Conservation (phyloP, 2,329 filamentous ascomycete genomes). For the Tolypocladium ovalisporum region DNA sequence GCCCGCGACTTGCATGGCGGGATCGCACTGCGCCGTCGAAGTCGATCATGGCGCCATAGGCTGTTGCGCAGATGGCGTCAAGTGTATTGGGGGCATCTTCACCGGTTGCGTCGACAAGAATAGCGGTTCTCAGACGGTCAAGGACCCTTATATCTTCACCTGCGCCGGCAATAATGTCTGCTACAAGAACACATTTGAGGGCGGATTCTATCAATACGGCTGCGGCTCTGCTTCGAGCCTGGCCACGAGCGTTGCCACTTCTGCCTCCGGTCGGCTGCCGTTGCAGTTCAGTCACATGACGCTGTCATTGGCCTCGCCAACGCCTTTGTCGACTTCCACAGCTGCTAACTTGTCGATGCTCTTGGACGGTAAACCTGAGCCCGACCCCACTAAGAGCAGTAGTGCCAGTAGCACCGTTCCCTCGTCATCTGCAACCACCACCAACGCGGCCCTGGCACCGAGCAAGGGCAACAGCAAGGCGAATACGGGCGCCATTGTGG, state of each 20-base stretch:
- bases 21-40: constrained; percentile 48
- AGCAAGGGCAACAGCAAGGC: constrained; percentile 17
- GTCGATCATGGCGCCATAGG: constrained; percentile 36
- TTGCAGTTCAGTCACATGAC: constrained; percentile 26
- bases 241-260: constrained; percentile 36
- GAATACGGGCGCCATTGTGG: constrained; percentile 39
- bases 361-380: neutral
- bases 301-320: constrained; percentile 29
- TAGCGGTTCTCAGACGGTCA: constrained; percentile 35
- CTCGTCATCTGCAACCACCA: constrained; percentile 7
- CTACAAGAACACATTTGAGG: constrained; percentile 43
- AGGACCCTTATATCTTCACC: constrained; percentile 46
- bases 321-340: constrained; percentile 28
- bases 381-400: neutral
- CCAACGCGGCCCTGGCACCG: constrained; percentile 14
- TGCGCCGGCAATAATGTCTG: constrained; percentile 41
- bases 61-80: constrained; percentile 40
- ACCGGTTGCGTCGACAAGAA: constrained; percentile 45
- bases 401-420: neutral
- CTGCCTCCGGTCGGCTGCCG: constrained; percentile 28
- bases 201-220: constrained; percentile 45
- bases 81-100: constrained; percentile 44
- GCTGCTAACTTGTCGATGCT: constrained; percentile 21
- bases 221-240: constrained; percentile 38
- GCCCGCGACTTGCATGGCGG: constrained; percentile 45